phyloP scores from a whole-genome alignment of 352 stramenopile species.

The Phytophthora meadii region DNA sequence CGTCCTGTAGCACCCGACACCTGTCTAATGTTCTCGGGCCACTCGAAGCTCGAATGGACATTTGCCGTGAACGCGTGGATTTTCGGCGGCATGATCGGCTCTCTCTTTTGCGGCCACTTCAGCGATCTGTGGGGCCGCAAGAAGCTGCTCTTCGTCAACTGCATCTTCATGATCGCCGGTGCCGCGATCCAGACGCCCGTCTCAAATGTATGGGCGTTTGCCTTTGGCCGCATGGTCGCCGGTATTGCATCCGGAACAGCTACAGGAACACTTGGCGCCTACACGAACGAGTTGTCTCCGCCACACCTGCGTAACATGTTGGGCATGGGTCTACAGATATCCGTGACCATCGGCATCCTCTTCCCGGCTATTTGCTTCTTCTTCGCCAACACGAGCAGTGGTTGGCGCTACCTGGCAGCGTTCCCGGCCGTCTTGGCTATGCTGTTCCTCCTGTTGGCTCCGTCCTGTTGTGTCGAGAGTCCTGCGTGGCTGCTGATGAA shows the following conservation, averaged over 20 bases:
- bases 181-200: slow-evolving; percentile 36
- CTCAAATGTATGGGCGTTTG: slow-evolving; percentile 33
- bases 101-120: slow-evolving; percentile 40
- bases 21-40: slow-evolving; percentile 22
- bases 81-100: slow-evolving; percentile 58
- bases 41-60: slow-evolving; percentile 30
- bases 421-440: slow-evolving; percentile 52
- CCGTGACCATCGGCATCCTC: slow-evolving; percentile 20
- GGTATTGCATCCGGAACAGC: slow-evolving; percentile 41
- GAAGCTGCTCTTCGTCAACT: slow-evolving; percentile 27
- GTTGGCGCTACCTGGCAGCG: slow-evolving; percentile 47
- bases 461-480: slow-evolving; percentile 37
- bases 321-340: slow-evolving; percentile 22
- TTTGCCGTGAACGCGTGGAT: slow-evolving; percentile 59
- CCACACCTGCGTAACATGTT: slow-evolving; percentile 14
- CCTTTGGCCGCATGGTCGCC: slow-evolving; percentile 41
- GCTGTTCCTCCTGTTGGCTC: slow-evolving; percentile 48
- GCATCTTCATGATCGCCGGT: slow-evolving; percentile 47
- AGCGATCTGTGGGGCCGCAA: neutral
- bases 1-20: slow-evolving; percentile 17
- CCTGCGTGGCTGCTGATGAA: slow-evolving; percentile 33
- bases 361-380: slow-evolving; percentile 24
- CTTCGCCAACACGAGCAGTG: slow-evolving; percentile 30
- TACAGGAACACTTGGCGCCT: slow-evolving; percentile 16
- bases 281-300: slow-evolving; percentile 25